phyloP scores from a whole-genome alignment of 495 filamentous ascomycete species.

The Penicillium soppii region DNA sequence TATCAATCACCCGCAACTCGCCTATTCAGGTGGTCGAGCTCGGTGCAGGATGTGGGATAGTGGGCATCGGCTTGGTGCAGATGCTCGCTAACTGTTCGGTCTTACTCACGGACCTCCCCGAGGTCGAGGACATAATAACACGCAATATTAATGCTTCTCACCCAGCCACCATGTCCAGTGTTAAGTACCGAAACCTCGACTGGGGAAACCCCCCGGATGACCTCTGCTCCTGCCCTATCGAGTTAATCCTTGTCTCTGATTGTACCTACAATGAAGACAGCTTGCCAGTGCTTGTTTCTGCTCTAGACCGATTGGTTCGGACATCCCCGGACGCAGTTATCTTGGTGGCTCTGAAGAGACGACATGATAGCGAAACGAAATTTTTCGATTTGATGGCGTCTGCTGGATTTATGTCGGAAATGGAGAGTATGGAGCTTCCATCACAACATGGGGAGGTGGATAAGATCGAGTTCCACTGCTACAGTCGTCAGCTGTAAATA shows the following conservation, averaged over 20 bases:
- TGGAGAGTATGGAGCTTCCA: constrained; percentile 53
- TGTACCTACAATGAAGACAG: constrained; percentile 94
- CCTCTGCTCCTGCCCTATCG: constrained; percentile 46
- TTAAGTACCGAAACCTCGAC: constrained; percentile 66
- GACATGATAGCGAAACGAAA: constrained; percentile 77
- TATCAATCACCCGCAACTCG: constrained; percentile 23
- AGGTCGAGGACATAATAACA: constrained; percentile 65
- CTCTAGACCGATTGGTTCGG: constrained; percentile 56
- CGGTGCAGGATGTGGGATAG: constrained; percentile 80
- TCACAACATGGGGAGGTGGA: constrained; percentile 57
- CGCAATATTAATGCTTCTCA: constrained; percentile 52
- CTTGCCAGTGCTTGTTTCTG: constrained; percentile 70
- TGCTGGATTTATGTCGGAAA: constrained; percentile 50
- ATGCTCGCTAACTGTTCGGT: constrained; percentile 55
- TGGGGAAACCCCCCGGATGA: constrained; percentile 62
- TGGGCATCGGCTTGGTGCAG: constrained; percentile 72
- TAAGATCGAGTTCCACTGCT: constrained; percentile 61
- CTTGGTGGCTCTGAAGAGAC: constrained; percentile 76
- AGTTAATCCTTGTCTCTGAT: constrained; percentile 81
- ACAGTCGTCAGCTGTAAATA: constrained; percentile 15
- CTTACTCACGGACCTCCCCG: constrained; percentile 78
- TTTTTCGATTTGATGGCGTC: constrained; percentile 76
- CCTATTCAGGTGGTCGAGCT: constrained; percentile 68
- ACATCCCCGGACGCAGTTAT: constrained; percentile 55
- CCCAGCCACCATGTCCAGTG: constrained; percentile 31